Conservation (phyloP, 2,329 filamentous ascomycete genomes). For the Botryosphaeria dothidea region DNA sequence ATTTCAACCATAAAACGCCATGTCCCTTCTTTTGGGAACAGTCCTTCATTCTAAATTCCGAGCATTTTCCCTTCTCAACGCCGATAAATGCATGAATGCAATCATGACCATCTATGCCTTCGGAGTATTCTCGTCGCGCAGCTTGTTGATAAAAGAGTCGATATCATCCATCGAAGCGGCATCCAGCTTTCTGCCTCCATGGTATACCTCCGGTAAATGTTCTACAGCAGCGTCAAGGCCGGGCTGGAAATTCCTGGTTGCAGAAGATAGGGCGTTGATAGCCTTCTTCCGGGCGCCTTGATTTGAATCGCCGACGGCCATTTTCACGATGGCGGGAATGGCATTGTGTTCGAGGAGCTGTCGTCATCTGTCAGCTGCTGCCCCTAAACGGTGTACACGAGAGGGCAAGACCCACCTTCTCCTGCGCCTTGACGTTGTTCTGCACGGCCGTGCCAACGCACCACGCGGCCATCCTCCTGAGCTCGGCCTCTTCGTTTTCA, state of each 20-base stretch:
- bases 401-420: constrained; percentile 51
- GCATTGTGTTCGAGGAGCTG: constrained; percentile 63
- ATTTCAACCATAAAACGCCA: not conserved
- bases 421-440: constrained; percentile 87
- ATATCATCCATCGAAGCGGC: constrained; percentile 85
- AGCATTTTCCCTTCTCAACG: constrained; percentile 12
- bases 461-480: constrained; percentile 88
- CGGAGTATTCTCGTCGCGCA: constrained; percentile 51
- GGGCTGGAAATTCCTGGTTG: constrained; percentile 85
- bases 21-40: not conserved
- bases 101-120: constrained; percentile 1
- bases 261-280: constrained; percentile 83
- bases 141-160: constrained; percentile 68
- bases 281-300: constrained; percentile 78
- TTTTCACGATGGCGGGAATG: constrained; percentile 66
- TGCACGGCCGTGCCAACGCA: constrained; percentile 93
- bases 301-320: constrained; percentile 63
- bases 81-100: constrained; percentile 10
- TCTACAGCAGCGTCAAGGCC: constrained; percentile 67
- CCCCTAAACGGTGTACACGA: constrained; percentile 14
- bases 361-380: constrained; percentile 14
- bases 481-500: constrained; percentile 65
- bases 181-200: constrained; percentile 58
- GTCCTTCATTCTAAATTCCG: not conserved
- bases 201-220: constrained; percentile 62